Conservation (phyloP, 768 basidiomycete species). For the Gloeophyllum trabeum region DNA sequence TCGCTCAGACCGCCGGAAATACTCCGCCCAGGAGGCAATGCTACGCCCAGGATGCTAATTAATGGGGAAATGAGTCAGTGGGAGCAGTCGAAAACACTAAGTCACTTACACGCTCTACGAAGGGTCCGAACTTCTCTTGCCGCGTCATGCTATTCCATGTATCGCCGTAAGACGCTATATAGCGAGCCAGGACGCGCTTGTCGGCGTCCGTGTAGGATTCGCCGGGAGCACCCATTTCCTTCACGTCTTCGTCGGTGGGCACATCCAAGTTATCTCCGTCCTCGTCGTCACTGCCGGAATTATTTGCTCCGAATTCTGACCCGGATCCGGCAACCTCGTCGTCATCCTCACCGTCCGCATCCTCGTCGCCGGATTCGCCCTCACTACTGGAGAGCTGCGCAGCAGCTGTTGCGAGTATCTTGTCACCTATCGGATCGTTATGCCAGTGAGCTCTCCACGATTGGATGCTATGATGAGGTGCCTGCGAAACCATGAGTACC, state of each 20-base stretch:
- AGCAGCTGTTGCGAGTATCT: constrained; percentile 34
- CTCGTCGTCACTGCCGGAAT: constrained; percentile 12
- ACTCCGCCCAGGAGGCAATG: constrained; percentile 1
- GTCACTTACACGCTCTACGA: constrained; percentile 34
- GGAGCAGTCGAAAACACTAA: no score
- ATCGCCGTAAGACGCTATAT: constrained; percentile 36
- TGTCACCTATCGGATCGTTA: constrained; percentile 55
- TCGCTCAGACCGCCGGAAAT: constrained; percentile 5
- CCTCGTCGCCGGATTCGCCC: background rate
- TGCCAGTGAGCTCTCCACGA: constrained; percentile 68
- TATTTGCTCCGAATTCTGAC: constrained; percentile 1
- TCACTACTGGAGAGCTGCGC: background rate
- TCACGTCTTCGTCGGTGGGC: constrained; percentile 23
- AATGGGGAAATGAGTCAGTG: no score
- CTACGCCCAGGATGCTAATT: constrained; percentile 6
- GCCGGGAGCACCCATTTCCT: constrained; percentile 42
- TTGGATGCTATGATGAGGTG: constrained; percentile 49
- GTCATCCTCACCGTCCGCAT: background rate
- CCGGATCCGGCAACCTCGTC: background rate
- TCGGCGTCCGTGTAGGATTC: constrained; percentile 49
- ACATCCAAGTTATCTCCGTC: constrained; percentile 14
- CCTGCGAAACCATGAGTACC: constrained; percentile 24
- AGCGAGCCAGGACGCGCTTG: constrained; percentile 43
- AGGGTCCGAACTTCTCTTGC: constrained; percentile 45
- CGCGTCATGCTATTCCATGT: constrained; percentile 28